Evolutionary conservation across 1,139 yeast genomes (phyloP).

Genomic region (Pichia sp.): DNA sequence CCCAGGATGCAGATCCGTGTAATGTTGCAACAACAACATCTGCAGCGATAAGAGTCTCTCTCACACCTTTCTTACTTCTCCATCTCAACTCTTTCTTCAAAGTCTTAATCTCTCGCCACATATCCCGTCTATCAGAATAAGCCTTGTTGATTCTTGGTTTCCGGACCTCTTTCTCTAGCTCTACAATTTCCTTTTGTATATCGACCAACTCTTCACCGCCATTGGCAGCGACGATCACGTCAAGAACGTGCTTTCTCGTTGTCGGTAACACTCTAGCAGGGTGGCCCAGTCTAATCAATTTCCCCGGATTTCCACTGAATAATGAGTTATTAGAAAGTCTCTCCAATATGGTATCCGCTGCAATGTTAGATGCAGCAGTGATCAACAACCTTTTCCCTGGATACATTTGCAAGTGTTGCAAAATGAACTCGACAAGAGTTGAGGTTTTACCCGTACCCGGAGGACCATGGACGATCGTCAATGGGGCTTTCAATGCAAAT

Average conservation of each 20-base stretch:
- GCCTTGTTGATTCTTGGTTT: conserved; percentile 44
- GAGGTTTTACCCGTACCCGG: conserved; percentile 84
- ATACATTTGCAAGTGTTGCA: conserved; percentile 52
- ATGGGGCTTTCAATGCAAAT: conserved; percentile 37
- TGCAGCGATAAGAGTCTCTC: conserved; percentile 51
- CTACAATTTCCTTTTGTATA: conserved; percentile 48
- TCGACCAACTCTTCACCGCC: conserved; percentile 61
- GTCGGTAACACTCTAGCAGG: conserved; percentile 74
- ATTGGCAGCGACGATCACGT: conserved; percentile 53
- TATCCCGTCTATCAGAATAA: conserved; percentile 55
- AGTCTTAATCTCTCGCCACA: conserved; percentile 63
- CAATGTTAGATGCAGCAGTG: conserved; percentile 94
- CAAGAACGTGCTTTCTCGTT: conserved; percentile 69
- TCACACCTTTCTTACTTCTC: conserved; percentile 60
- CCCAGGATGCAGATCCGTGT: conserved; percentile 81
- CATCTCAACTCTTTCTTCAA: conserved; percentile 61
- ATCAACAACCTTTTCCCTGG: conserved; percentile 57
- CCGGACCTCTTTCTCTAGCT: conserved; percentile 48
- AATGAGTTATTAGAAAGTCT: conserved; percentile 39
- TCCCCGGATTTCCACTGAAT: conserved; percentile 29
- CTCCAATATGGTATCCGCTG: conserved; percentile 88
- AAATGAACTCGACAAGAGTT: conserved; percentile 76
- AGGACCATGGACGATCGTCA: conserved; percentile 66
- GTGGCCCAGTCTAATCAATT: conserved; percentile 79
- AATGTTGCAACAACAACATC: conserved; percentile 74